Conservation (phyloP, 2,329 filamentous ascomycete species). For the Ophidiomyces ophidiicola region DNA sequence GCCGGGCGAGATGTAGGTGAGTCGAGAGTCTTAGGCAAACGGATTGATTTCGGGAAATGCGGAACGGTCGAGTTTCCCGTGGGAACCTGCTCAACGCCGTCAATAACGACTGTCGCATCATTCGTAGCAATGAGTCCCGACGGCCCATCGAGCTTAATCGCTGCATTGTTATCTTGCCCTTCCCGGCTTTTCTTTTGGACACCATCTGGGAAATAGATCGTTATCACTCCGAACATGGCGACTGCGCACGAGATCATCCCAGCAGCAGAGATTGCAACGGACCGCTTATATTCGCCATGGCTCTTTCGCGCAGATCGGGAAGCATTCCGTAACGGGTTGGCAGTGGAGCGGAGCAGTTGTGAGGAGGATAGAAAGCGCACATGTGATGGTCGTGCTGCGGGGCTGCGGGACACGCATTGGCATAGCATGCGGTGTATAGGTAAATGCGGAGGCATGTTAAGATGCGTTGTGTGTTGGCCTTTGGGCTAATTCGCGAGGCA, state of each 20-base stretch:
- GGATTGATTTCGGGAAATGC: slow-evolving; percentile 61
- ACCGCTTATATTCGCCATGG: slow-evolving; percentile 22
- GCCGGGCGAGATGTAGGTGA: slow-evolving; percentile 24
- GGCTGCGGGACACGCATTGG: slow-evolving; percentile 12
- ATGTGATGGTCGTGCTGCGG: slow-evolving; percentile 3
- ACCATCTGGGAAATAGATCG: slow-evolving; percentile 23
- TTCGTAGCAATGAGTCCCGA: slow-evolving; percentile 24
- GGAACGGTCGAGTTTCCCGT: slow-evolving; percentile 74
- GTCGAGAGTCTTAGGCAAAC: slow-evolving; percentile 41
- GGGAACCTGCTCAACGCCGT: slow-evolving; percentile 61
- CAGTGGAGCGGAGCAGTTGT: slow-evolving; percentile 19
- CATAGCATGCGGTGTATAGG: slow-evolving; percentile 13
- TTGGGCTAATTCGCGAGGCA: slow-evolving; percentile 19
- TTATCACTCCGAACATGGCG: slow-evolving; percentile 33
- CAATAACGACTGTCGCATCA: slow-evolving; percentile 33
- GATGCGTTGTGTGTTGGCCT: not conserved
- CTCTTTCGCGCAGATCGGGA: slow-evolving; percentile 16
- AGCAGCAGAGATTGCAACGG: slow-evolving; percentile 24
- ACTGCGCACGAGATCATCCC: slow-evolving; percentile 31
- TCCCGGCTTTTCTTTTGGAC: slow-evolving; percentile 9
- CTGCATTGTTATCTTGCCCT: slow-evolving; percentile 11
- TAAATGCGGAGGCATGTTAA: slow-evolving; percentile 8
- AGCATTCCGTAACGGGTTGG: slow-evolving; percentile 23
- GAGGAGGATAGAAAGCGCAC: slow-evolving; percentile 21
- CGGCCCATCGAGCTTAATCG: slow-evolving; percentile 32